Evolutionary conservation across 1,284 basidiomycete genomes (phyloP), one percentile per base, ranked within the genome.

Genomic region (Pisolithus thermaeus): DNA sequence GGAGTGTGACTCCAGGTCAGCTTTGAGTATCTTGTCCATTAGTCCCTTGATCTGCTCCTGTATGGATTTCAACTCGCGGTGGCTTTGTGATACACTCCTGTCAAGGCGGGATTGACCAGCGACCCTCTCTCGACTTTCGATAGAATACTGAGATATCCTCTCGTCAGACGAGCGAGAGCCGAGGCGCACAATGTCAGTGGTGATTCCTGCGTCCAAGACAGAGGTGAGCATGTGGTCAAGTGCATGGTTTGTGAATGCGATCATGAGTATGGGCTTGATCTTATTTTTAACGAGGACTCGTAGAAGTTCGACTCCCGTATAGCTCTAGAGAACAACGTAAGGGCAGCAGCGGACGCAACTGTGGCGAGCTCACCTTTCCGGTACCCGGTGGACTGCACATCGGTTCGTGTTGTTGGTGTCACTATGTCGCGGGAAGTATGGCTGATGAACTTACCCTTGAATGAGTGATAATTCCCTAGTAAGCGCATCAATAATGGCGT

Each of bases 181-280:
- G 3, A 88, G 68, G 2, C 86, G 79, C 9, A 87, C 77, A 23
- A 90, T 73, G 37, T 79, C 74, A 1, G 68, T 65, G 0, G 84
- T 87, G 50, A 90, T 85, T 0, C 65, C 64, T 0, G 76, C 76
- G 55, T 88, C 80, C 2, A 87, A 68, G 3, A 87, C 73, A 0
- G 79, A 78, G 7, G 70, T 67, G 3, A 89, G 69, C 64, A 88
- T 76, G 53, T 88, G 83, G 54, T 90, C 86, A 1, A 89, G 71
- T 0, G 87, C 84, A 54, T 90, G 87, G 58, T 90, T 89, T 0
- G 87, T 89, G 64, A 81, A 85, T 0, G 83, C 83, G 43, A 89
- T 83, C 70, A 88, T 71, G 14, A 87, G 69, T 49, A 88, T 80
- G 0, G 81, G 84, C 0, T 70, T 68, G 28, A 77, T 60, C 0